A percentile compares a stretch with the other conserved stretches of the same genome.
phyloP scores from a whole-genome alignment of 257 asterid genomes.

The Scutellaria galericulata region DNA sequence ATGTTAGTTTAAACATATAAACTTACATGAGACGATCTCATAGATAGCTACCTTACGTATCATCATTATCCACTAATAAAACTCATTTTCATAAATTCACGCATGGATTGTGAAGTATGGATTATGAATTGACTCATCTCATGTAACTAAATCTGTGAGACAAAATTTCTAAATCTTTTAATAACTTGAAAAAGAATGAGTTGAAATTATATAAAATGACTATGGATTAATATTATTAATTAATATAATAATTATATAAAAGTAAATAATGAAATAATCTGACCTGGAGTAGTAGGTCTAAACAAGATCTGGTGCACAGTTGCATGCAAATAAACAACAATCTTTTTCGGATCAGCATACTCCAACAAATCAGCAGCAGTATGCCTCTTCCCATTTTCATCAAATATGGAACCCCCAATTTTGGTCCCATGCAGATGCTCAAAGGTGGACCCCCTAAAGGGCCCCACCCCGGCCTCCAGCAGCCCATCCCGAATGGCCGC shows the following conservation, averaged over 20 bases:
- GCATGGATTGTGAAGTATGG: too few relatives aligned
- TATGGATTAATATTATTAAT: too few relatives aligned
- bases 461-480: slow-evolving; percentile 63
- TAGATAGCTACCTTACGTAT: too few relatives aligned
- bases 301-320: slow-evolving; percentile 60
- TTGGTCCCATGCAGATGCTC: slow-evolving; percentile 78
- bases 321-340: slow-evolving; percentile 60
- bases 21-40: too few relatives aligned
- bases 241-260: not conserved
- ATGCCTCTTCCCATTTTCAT: slow-evolving; percentile 64
- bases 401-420: slow-evolving; percentile 75
- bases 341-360: slow-evolving; percentile 56
- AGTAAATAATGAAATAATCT: not conserved
- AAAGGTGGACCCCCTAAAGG: slow-evolving; percentile 54
- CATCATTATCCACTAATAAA: too few relatives aligned
- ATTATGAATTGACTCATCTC: too few relatives aligned
- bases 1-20: too few relatives aligned
- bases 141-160: too few relatives aligned
- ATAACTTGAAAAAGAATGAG: too few relatives aligned
- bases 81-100: too few relatives aligned
- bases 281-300: slow-evolving; percentile 43
- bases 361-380: slow-evolving; percentile 84
- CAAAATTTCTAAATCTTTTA: too few relatives aligned
- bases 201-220: too few relatives aligned
- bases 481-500: slow-evolving; percentile 72